phyloP scores from a whole-genome alignment of 106 monocot genomes.

The Cymbidium sinense region DNA sequence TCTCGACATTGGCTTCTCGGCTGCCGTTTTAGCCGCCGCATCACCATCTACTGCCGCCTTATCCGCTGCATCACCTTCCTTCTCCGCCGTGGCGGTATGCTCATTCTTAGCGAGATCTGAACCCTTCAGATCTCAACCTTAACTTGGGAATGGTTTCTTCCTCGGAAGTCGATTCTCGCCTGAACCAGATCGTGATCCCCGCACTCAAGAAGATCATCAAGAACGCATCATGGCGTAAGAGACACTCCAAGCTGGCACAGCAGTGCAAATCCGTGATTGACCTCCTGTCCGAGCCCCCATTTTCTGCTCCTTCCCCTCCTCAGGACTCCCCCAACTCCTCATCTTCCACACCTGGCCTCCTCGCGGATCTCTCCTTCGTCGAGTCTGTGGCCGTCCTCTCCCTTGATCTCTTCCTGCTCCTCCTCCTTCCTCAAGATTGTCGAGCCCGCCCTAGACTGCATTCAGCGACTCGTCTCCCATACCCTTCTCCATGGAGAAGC shows the following conservation, averaged over 20 bases:
- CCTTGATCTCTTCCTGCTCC: conserved; percentile 54
- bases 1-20: not conserved
- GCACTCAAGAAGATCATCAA: conserved; percentile 85
- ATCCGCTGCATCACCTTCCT: not conserved
- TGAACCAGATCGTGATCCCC: conserved; percentile 53
- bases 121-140: not conserved
- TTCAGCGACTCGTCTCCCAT: conserved; percentile 77
- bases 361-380: conserved; percentile 56
- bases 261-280: conserved; percentile 87
- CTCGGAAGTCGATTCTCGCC: conserved; percentile 40
- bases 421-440: conserved; percentile 68
- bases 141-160: conserved; percentile 32
- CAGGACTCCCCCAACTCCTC: conserved; percentile 35
- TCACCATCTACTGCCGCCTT: too few species aligned
- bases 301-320: conserved; percentile 11
- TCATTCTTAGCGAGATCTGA: conserved; percentile 25
- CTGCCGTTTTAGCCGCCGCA: not conserved
- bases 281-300: conserved; percentile 29
- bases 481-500: conserved; percentile 85
- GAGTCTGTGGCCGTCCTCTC: conserved; percentile 75
- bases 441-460: conserved; percentile 76
- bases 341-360: conserved; percentile 52
- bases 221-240: conserved; percentile 91
- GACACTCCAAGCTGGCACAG: conserved; percentile 85
- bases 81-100: not conserved